Conservation (phyloP, 1,284 basidiomycete species). For the Tremellales sp. region DNA sequence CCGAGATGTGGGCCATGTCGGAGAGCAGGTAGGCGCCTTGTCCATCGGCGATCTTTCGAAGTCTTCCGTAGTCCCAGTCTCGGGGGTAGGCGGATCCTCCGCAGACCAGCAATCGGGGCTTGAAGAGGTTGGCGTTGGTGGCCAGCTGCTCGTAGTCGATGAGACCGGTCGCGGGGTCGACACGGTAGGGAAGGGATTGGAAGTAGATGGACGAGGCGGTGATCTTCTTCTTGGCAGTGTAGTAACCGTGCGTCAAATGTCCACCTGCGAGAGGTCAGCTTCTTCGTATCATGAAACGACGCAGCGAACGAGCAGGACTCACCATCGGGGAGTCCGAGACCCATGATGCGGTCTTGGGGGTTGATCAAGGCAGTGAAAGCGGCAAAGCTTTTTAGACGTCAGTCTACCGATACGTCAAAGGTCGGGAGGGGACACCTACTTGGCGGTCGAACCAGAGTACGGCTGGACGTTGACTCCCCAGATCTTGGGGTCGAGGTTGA, state of each 20-base stretch:
- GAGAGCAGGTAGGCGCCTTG: slow-evolving; percentile 91
- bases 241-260: slow-evolving; percentile 97
- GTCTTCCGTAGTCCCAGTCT: slow-evolving; percentile 89
- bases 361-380: slow-evolving; percentile 94
- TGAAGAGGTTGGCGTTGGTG: slow-evolving; percentile 90
- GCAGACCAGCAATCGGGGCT: slow-evolving; percentile 93
- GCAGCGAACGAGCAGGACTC: too few species aligned
- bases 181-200: slow-evolving; percentile 95
- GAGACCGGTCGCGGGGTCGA: slow-evolving; percentile 77
- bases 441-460: slow-evolving; percentile 91
- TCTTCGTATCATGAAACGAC: too few species aligned
- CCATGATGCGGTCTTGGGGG: slow-evolving; percentile 98
- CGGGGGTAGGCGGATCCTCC: slow-evolving; percentile 98
- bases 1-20: slow-evolving; percentile 97
- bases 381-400: slow-evolving; percentile 67
- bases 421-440: slow-evolving; percentile 53
- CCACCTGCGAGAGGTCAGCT: too few species aligned
- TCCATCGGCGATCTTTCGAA: slow-evolving; percentile 77
- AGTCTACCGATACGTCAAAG: not conserved
- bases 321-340: slow-evolving; percentile 97
- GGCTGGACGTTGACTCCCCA: slow-evolving; percentile 99
- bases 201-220: slow-evolving; percentile 99
- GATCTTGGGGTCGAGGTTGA: slow-evolving; percentile 82
- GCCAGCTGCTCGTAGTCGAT: slow-evolving; percentile 85
- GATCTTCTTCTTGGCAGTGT: slow-evolving; percentile 99